Conservation (phyloP, 169 alveolate species). For the Amoebophrya sp. region DNA sequence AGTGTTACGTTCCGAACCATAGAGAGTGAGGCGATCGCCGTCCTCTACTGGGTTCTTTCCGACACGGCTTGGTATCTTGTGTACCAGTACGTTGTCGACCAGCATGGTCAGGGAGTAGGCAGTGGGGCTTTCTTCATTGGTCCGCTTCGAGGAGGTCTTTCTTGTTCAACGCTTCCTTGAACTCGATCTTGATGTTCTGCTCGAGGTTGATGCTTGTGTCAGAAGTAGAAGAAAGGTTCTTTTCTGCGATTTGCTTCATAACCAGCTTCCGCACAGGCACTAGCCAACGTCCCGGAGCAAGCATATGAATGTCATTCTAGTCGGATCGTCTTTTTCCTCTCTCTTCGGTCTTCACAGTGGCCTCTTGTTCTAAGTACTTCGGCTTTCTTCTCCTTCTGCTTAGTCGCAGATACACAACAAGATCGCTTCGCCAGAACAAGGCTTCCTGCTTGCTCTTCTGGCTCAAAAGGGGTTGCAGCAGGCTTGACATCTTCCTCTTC, state of each 20-base stretch:
- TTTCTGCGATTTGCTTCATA: too few species aligned
- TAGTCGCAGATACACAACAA: background rate
- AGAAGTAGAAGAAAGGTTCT: too few species aligned
- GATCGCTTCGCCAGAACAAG: background rate
- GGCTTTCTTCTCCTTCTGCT: background rate
- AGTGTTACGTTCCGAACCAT: background rate
- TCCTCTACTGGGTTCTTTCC: background rate
- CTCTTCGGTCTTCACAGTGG: background rate
- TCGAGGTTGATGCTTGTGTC: too few species aligned
- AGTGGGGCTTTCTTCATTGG: background rate
- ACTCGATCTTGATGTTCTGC: background rate
- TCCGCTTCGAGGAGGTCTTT: background rate
- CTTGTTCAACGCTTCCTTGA: background rate
- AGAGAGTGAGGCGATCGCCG: background rate
- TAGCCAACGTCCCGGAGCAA: background rate
- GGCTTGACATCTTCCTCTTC: background rate
- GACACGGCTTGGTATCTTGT: too few species aligned
- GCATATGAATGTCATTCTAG: background rate
- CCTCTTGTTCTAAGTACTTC: background rate
- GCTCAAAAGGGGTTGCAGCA: background rate
- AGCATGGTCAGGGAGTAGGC: constrained; percentile 12
- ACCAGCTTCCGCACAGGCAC: constrained; percentile 7
- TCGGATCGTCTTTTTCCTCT: background rate
- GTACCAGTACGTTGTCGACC: background rate
- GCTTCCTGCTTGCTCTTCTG: too few species aligned